These are phyloP conservation scores for Cordyceps sp. DNA, from an alignment of 2,329 filamentous ascomycete genomes.

Conservation along the genomic window DNA sequence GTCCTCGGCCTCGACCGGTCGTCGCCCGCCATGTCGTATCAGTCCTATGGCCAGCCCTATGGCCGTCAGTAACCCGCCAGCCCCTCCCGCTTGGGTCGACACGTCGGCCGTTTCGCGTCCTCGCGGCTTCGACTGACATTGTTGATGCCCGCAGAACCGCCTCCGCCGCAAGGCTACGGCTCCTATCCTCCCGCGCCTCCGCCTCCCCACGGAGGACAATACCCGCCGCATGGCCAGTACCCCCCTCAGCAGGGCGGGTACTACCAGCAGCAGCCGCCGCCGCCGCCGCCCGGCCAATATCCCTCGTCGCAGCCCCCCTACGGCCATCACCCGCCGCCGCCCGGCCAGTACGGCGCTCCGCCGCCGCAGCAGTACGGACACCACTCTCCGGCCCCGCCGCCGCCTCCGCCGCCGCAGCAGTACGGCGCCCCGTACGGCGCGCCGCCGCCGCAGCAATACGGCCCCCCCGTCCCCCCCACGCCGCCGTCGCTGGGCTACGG, in stretches of 20 bases:
- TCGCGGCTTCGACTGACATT: too few species aligned
- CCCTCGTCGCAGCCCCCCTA: conserved; percentile 11
- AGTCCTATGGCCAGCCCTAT: too few species aligned
- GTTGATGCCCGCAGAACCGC: conserved; percentile 15
- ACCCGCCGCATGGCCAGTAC: conserved; percentile 10
- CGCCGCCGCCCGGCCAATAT: conserved; percentile 8
- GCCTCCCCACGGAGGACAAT: too few species aligned
- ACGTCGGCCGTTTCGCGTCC: too few species aligned
- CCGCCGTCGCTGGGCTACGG: conserved; percentile 61
- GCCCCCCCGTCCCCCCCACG: conserved; percentile 31
- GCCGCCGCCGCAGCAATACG: conserved; percentile 8
- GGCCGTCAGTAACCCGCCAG: too few species aligned
- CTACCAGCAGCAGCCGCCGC: conserved; percentile 12
- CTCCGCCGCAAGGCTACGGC: conserved; percentile 21
- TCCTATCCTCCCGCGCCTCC: conserved; percentile 15
- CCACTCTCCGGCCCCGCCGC: conserved; percentile 14
- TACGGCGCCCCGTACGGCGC: conserved; percentile 18
- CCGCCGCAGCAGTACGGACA: conserved; percentile 8
- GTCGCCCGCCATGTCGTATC: too few species aligned
- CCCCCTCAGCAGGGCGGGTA: conserved; percentile 15
- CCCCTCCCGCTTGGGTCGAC: too few species aligned
- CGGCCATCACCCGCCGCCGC: conserved; percentile 7
- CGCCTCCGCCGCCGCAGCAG: conserved; percentile 8
- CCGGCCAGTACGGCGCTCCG: conserved; percentile 23
- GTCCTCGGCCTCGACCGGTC: too few species aligned